Percentiles rank a stretch among this genome's conserved stretches.
Conservation (phyloP, 2,329 filamentous ascomycete species). For the Claviceps monticola region DNA sequence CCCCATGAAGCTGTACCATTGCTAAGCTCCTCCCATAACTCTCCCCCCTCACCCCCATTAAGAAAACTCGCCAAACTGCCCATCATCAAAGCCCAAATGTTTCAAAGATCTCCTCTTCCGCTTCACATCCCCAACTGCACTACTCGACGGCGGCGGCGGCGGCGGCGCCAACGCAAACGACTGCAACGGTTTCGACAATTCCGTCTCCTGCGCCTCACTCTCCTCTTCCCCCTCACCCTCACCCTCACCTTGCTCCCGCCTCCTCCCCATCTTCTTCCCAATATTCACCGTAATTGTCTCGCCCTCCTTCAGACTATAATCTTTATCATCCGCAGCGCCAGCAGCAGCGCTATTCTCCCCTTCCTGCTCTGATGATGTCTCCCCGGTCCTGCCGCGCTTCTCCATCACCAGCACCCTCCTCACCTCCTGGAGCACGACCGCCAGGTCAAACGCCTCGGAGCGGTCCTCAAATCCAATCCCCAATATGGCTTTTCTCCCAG, state of each 20-base stretch:
- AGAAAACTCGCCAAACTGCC: conserved; percentile 75
- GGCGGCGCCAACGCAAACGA: conserved; percentile 67
- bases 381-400: conserved; percentile 15
- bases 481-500: conserved; percentile 61
- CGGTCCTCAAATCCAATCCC: conserved; percentile 83
- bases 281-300: conserved; percentile 80
- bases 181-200: conserved; percentile 22
- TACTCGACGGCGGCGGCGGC: conserved; percentile 41
- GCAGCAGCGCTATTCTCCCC: conserved; percentile 12
- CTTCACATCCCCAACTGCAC: conserved; percentile 39
- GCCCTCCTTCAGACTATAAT: conserved; percentile 78
- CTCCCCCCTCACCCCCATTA: conserved; percentile 14
- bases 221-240: not conserved
- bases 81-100: conserved; percentile 73
- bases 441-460: conserved; percentile 75
- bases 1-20: no score
- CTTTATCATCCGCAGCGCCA: conserved; percentile 25
- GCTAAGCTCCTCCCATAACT: no score
- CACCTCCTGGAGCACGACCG: conserved; percentile 65
- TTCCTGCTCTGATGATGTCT: conserved; percentile 20
- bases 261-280: conserved; percentile 39
- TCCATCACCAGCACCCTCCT: conserved; percentile 55
- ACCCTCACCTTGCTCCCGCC: conserved; percentile 19
- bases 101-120: conserved; percentile 42
- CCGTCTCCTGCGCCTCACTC: conserved; percentile 3